phyloP scores from a whole-genome alignment of 1,284 basidiomycete genomes.

The Puccinia triticina region DNA sequence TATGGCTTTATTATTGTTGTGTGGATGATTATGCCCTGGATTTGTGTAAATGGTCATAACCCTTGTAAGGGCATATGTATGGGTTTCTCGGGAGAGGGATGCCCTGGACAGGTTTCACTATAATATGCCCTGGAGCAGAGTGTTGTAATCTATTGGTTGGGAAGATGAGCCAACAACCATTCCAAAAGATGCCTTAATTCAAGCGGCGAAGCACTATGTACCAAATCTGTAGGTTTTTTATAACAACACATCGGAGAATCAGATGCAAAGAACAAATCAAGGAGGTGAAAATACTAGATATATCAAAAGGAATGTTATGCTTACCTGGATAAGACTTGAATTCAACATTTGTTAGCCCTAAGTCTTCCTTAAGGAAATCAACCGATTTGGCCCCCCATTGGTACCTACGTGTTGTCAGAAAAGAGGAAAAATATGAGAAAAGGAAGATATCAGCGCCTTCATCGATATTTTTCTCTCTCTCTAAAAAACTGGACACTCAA shows the following conservation, averaged over 20 bases:
- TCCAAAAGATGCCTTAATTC: constrained; percentile 20
- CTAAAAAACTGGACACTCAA: background rate
- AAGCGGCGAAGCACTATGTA: constrained; percentile 31
- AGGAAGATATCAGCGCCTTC: background rate
- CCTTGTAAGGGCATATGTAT: too few species aligned
- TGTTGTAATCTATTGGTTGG: constrained; percentile 11
- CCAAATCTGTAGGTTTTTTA: background rate
- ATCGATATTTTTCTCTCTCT: background rate
- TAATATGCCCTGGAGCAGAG: too few species aligned
- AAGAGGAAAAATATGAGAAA: background rate
- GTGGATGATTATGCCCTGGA: too few species aligned
- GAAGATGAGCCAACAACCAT: constrained; percentile 21
- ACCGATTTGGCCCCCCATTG: constrained; percentile 38
- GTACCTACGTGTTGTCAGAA: too few species aligned
- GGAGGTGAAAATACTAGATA: background rate
- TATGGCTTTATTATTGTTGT: too few species aligned
- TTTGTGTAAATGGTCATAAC: too few species aligned
- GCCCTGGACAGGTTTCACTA: too few species aligned
- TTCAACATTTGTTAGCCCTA: constrained; percentile 16
- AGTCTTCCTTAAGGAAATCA: constrained; percentile 19
- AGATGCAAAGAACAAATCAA: background rate
- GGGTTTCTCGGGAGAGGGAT: too few species aligned
- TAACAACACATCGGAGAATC: background rate
- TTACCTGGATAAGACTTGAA: constrained; percentile 45
- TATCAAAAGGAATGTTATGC: background rate